Percentiles rank a stretch among this genome's conserved stretches.
phyloP scores from a whole-genome alignment of 225 moss, liverwort and hornwort species.

The Bryoerythrophyllum caledonicum region DNA sequence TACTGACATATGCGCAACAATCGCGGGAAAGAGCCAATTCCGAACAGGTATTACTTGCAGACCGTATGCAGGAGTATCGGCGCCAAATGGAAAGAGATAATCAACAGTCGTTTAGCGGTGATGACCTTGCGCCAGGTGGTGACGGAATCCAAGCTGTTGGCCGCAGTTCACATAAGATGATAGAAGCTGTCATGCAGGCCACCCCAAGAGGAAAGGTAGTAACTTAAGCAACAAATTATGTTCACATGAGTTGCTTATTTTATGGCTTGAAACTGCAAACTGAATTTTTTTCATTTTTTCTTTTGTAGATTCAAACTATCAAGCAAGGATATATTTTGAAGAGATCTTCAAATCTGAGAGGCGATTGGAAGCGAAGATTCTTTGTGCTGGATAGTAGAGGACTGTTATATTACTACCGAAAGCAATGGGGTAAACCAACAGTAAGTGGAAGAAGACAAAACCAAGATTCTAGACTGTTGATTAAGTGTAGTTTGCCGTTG shows the following conservation, averaged over 20 bases:
- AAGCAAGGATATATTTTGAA: conserved; percentile 85
- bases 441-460: conserved; percentile 27
- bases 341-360: conserved; percentile 75
- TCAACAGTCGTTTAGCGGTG: conserved; percentile 66
- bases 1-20: conserved; percentile 82
- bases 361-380: conserved; percentile 85
- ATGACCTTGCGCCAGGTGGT: conserved; percentile 48
- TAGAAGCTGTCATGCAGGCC: conserved; percentile 86
- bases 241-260: not conserved
- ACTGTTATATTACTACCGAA: conserved; percentile 80
- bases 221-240: not conserved
- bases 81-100: conserved; percentile 80
- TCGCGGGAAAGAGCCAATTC: conserved; percentile 84
- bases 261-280: conserved; percentile 10
- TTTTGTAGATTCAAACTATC: conserved; percentile 63
- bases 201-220: conserved; percentile 75
- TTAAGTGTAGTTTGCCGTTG: not conserved
- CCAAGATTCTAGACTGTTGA: conserved; percentile 1
- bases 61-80: conserved; percentile 88
- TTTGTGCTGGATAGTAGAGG: conserved; percentile 83
- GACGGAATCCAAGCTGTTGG: conserved; percentile 84
- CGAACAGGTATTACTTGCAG: conserved; percentile 86
- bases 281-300: not conserved
- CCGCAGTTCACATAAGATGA: conserved; percentile 76
- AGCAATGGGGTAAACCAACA: conserved; percentile 90